Evolutionary conservation across 2,329 filamentous ascomycete species (phyloP).

Genomic region (Colletotrichum sp.): DNA sequence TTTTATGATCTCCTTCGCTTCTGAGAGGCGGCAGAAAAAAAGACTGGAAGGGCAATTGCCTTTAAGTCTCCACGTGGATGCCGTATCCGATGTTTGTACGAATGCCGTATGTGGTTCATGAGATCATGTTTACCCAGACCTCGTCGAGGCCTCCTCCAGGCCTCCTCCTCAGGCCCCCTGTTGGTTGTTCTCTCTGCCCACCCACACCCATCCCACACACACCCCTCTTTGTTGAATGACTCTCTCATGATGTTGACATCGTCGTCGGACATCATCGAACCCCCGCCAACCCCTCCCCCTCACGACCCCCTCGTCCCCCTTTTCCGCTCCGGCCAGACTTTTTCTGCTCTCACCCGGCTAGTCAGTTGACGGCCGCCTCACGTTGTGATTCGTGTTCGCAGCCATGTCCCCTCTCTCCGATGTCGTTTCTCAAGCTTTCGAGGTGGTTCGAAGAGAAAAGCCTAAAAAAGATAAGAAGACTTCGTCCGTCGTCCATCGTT

Average conservation of each 20-base stretch:
- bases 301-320: background rate
- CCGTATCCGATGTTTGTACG: background rate
- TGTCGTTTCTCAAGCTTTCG: background rate
- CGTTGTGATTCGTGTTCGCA: background rate
- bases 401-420: background rate
- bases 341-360: background rate
- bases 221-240: background rate
- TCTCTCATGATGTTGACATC: background rate
- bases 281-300: background rate
- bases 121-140: background rate
- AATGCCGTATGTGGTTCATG: background rate
- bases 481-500: background rate
- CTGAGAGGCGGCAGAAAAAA: background rate
- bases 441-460: background rate
- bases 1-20: background rate
- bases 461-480: background rate
- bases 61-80: background rate
- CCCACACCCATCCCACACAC: background rate
- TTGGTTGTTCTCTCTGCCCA: background rate
- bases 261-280: background rate
- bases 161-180: background rate
- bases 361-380: background rate
- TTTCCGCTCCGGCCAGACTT: background rate
- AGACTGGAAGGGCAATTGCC: background rate
- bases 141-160: background rate